Percentiles rank a stretch among this genome's conserved stretches.
phyloP scores from a whole-genome alignment of 2,329 filamentous ascomycete genomes.

The Clarireedia homoeocarpa region DNA sequence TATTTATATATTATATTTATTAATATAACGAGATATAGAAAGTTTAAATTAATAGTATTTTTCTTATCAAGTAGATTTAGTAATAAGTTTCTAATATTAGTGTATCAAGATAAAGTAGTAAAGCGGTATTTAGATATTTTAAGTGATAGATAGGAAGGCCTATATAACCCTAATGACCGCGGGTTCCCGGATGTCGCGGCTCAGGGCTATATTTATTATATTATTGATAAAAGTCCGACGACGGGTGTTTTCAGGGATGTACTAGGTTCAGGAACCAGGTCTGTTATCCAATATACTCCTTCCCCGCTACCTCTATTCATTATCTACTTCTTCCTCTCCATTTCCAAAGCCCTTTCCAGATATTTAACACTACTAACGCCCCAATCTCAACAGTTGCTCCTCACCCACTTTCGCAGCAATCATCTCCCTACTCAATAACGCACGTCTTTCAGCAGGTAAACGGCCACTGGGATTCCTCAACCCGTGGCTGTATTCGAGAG shows the following conservation, averaged over 20 bases:
- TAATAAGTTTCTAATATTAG: conserved; percentile 40
- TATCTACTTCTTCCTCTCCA: background rate
- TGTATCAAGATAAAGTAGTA: conserved; percentile 40
- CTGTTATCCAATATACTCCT: background rate
- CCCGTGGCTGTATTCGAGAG: conserved; percentile 48
- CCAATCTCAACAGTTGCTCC: conserved; percentile 39
- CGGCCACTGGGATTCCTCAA: conserved; percentile 46
- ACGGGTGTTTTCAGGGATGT: conserved; percentile 25
- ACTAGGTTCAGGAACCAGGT: conserved; percentile 18
- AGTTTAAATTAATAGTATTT: conserved; percentile 34
- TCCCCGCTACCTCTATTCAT: no score
- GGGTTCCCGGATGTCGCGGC: conserved; percentile 47
- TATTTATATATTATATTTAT: no score
- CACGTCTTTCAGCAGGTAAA: conserved; percentile 42
- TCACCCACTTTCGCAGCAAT: conserved; percentile 51
- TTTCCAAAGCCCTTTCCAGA: background rate
- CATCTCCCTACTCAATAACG: conserved; percentile 55
- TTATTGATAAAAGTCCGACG: conserved; percentile 34
- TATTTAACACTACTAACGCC: conserved; percentile 4
- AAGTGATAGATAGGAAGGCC: conserved; percentile 35
- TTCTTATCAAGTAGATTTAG: conserved; percentile 43
- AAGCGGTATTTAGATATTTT: conserved; percentile 36
- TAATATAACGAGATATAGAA: conserved; percentile 40
- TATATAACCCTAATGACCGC: conserved; percentile 41
- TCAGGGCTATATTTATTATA: conserved; percentile 47